Conservation (phyloP, 305 asterid species). For the Fraxinus greggii region DNA sequence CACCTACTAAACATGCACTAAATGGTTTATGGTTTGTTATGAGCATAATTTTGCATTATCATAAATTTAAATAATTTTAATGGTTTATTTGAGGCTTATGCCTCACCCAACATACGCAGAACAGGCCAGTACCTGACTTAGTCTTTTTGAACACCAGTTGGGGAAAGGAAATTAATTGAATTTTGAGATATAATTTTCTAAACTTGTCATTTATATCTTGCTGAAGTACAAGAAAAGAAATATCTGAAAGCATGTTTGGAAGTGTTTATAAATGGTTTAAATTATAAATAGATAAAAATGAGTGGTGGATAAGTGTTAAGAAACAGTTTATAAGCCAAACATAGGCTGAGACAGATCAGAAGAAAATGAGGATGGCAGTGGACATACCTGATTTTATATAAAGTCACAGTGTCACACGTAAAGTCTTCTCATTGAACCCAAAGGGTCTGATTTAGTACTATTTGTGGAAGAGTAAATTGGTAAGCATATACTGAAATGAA, state of each 20-base stretch:
- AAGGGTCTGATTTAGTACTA: neutral
- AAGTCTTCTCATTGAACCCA: neutral
- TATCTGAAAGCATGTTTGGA: neutral
- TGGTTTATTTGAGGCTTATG: neutral
- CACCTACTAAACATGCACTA: neutral
- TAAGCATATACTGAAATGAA: conserved; percentile 7
- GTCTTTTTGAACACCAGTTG: neutral
- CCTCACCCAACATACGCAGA: neutral
- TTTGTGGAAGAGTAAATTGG: neutral
- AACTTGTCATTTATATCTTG: conserved; percentile 2
- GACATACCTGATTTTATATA: conserved; percentile 19
- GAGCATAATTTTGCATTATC: neutral
- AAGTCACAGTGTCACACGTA: neutral
- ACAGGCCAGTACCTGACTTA: neutral
- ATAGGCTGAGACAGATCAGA: conserved; percentile 1
- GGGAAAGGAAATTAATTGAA: neutral
- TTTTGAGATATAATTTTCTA: neutral
- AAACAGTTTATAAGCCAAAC: neutral
- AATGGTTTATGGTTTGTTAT: neutral
- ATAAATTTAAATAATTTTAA: neutral
- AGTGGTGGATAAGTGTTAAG: neutral
- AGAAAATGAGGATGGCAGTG: conserved; percentile 15
- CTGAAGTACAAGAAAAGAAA: neutral
- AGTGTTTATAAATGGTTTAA: neutral
- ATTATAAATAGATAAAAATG: neutral